Conservation (phyloP, 169 alveolate species). For the Cryptosporidium andersoni region DNA sequence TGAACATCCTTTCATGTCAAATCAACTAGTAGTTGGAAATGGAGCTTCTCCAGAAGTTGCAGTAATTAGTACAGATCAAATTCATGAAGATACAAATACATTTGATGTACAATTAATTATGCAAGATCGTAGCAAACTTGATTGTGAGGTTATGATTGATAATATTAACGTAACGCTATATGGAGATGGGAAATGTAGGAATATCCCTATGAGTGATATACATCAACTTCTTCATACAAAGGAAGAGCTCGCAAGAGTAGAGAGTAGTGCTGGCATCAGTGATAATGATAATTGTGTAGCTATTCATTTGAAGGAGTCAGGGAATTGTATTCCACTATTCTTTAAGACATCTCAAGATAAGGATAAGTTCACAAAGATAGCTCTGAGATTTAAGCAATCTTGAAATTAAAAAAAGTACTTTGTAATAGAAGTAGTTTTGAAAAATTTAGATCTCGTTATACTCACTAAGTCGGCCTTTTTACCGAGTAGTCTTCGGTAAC, state of each 20-base stretch:
- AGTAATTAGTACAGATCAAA: conserved; percentile 28
- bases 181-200: conserved; percentile 69
- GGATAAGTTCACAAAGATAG: conserved; percentile 75
- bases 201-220: conserved; percentile 54
- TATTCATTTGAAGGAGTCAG: conserved; percentile 83
- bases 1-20: conserved; percentile 59
- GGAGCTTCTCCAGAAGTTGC: conserved; percentile 4
- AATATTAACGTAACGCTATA: conserved; percentile 52
- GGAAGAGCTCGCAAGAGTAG: conserved; percentile 84
- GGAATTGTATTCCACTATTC: conserved; percentile 85
- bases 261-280: conserved; percentile 80
- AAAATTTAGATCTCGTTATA: neutral
- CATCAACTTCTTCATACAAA: conserved; percentile 79
- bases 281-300: conserved; percentile 83
- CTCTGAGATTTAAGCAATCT: conserved; percentile 34
- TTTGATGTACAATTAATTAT: conserved; percentile 51
- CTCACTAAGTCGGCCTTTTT: neutral
- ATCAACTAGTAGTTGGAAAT: conserved; percentile 64
- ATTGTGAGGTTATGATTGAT: conserved; percentile 61
- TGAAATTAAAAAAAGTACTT: conserved; percentile 1
- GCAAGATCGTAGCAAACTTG: conserved; percentile 68
- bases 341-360: conserved; percentile 82
- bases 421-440: too few species aligned
- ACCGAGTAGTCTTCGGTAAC: neutral
- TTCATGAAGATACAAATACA: conserved; percentile 35